Evolutionary conservation across 1,284 basidiomycete species (phyloP), one percentile per base, ranked within the genome.

Genomic region (Trametes versicolor): DNA sequence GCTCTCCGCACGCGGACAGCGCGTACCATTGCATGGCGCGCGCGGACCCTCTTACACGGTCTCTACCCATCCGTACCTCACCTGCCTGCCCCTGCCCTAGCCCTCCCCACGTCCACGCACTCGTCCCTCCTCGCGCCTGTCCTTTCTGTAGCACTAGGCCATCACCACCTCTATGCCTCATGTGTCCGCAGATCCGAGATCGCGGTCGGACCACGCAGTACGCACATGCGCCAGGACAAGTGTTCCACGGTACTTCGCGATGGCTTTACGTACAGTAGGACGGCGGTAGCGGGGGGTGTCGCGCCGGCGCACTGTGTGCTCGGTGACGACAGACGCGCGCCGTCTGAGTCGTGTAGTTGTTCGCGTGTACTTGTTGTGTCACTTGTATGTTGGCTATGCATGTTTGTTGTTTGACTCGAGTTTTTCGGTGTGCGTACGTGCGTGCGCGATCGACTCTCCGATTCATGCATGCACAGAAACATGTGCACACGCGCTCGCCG

Each of bases 111-210:
- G 8, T 23, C 27, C 37, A 25, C 39, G 23, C 49, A n/a, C 49
- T 19, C 21, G 49, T 47, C 47, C 59, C 37, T 48, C 59, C 37
- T 48, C 19, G 13, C 47, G 39, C 55, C 61, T 62, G 61, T 62
- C 61, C 49, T 57, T 62, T 51, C 54, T 34, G 48, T 57, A 52
- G 48, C n/a, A 29, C 39, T 49, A 58, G 50, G 50, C 52, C 43
- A 32, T 32, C 8, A 32, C 4, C 29, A 12, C 17, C 32, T 21
- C 45, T 55, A 61, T 61, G 59, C 59, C 52, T 41, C 36, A 49
- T 54, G 43, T 53, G 47, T 58, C 36, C 53, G 52, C 45, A 51
- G 66, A 64, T 68, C 58, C 56, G 66, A 62, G 57, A 68, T 68
- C 66, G 58, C 66, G 58, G 60, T 60, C 64, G 32, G 29, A 48